Evolutionary conservation across 2,329 filamentous ascomycete species (phyloP).

Genomic region (Ophiostoma sp.): DNA sequence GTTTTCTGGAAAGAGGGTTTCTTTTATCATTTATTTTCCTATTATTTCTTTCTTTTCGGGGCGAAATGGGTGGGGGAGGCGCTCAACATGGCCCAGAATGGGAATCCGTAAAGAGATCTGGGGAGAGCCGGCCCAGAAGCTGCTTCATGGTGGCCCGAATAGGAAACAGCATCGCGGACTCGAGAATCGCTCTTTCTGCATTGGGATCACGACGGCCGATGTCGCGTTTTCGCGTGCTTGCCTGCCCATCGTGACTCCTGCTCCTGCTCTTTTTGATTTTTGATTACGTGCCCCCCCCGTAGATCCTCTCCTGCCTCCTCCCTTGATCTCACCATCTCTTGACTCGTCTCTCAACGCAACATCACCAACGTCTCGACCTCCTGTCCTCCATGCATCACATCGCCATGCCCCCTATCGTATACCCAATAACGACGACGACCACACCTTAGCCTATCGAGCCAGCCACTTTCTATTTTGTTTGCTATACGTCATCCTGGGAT

Average conservation of each 20-base stretch:
- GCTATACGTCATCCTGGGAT: background rate
- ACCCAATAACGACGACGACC: background rate
- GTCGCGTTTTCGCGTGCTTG: background rate
- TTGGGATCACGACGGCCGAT: constrained; percentile 8
- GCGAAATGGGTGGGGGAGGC: background rate
- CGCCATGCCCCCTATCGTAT: background rate
- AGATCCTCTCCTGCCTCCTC: background rate
- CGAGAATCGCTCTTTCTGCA: constrained; percentile 9
- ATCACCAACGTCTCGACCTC: background rate
- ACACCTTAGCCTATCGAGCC: background rate
- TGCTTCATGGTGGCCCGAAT: background rate
- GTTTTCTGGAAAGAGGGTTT: background rate
- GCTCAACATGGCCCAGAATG: background rate
- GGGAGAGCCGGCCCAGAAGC: background rate
- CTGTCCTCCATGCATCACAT: background rate
- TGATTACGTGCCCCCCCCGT: background rate
- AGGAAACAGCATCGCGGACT: background rate
- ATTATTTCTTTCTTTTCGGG: background rate
- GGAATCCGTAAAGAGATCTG: background rate
- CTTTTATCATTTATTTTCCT: background rate
- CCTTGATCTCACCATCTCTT: background rate
- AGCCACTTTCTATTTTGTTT: background rate
- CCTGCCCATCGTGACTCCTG: background rate
- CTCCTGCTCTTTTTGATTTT: background rate
- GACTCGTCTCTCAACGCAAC: background rate